These are phyloP conservation scores for Lachnellula hyalina DNA, from an alignment of 2,329 filamentous ascomycete genomes.

Conservation along the genomic window DNA sequence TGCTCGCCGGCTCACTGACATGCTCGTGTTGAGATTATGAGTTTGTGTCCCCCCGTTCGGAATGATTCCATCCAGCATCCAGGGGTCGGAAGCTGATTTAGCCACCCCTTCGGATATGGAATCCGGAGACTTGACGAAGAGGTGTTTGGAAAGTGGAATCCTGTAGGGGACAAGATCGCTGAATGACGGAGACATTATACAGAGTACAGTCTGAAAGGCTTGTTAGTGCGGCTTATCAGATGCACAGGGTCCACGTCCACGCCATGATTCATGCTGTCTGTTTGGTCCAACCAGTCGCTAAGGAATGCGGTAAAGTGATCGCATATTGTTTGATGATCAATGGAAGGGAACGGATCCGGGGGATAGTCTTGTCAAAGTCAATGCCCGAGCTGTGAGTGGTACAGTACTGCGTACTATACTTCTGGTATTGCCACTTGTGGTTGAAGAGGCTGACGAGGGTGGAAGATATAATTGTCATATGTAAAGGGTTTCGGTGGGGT, in stretches of 20 bases:
- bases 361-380: not conserved
- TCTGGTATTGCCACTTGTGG: not conserved
- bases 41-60: too few species aligned
- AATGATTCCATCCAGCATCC: not conserved
- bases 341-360: slow-evolving; percentile 1
- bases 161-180: not conserved
- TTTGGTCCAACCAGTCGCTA: not conserved
- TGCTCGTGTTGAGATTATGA: too few species aligned
- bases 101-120: not conserved
- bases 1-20: too few species aligned
- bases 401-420: not conserved
- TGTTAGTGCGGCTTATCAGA: not conserved
- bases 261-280: not conserved
- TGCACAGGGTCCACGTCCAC: not conserved
- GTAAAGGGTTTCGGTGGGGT: not conserved
- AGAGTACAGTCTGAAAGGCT: not conserved
- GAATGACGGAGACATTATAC: not conserved
- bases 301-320: not conserved
- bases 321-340: slow-evolving; percentile 1
- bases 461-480: not conserved
- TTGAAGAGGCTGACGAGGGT: not conserved
- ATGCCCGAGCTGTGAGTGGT: not conserved
- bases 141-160: not conserved
- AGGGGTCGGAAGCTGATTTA: not conserved
- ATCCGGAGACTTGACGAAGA: not conserved